Evolutionary conservation across 2,329 filamentous ascomycete genomes (phyloP), one percentile per base, ranked within the genome.

Genomic region (Xylariaceae sp.): DNA sequence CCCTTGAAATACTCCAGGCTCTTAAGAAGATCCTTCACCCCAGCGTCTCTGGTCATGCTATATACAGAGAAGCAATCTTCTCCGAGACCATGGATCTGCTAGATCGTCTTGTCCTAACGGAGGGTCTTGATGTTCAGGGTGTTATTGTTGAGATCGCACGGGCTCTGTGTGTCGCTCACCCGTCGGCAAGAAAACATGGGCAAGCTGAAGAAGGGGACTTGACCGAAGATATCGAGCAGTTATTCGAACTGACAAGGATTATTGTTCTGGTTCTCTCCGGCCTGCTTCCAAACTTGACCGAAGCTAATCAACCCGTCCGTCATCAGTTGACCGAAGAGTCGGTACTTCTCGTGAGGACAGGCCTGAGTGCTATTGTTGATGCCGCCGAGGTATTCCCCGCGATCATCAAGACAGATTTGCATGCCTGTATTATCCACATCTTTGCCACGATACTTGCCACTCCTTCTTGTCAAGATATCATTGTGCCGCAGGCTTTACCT

Each of bases 1-100:
- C 88, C 5, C 74, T 96, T 31, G 91, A 91, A 58, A 96, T 99
- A 51, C 77, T 99, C 26, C 85, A 87, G 67, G 94, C 92, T 1
- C 78, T 99, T 42, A 95, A 94, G 75, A 96, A 95, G 76, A 99
- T 99, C 44, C 71, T 99, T 12, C 88, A 94, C 53, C 94, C 95
- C 2, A 90, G 91, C 50, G 92, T 99, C 11, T 95, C 91, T 42
- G 94, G 95, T 2, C 91, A 96, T 71, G 92, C 94, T 4, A 95
- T 99, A 60, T 99, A 97, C 67, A 87, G 95, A 64, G 91, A 96
- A 54, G 89, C 91, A 6, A 89, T 99, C 45, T 99, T 99, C 70
- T 89, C 91, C 0, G 94, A 99, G 73, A 96, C 91, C 0, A 96
- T 97, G 85, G 94, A 99, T 65, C 82, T 96, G 51, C 81, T 99